These are phyloP conservation scores for Dendrocalamus latiflorus DNA, from an alignment of 202 grass and related monocot genomes.

Conservation along the genomic window DNA sequence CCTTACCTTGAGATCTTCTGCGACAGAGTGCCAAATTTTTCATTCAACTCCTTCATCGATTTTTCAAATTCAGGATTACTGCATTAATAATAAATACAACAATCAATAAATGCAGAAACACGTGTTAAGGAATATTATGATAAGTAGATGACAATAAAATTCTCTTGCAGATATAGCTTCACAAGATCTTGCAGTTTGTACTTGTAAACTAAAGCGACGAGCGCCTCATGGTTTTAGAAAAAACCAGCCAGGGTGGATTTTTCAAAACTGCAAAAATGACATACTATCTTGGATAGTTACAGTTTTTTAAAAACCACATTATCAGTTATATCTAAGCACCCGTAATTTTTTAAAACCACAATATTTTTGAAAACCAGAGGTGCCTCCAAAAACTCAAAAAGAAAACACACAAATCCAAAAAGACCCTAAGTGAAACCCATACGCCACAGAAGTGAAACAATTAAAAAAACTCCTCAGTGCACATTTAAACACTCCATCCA, in stretches of 20 bases:
- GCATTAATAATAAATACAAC: conserved; percentile 29
- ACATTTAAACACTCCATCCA: too few relatives aligned
- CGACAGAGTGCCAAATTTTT: conserved; percentile 83
- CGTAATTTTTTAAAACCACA: neutral
- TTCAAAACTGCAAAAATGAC: neutral
- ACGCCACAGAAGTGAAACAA: too few relatives aligned
- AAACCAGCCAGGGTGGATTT: neutral
- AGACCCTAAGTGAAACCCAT: too few relatives aligned
- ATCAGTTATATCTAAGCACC: neutral
- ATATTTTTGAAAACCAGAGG: neutral
- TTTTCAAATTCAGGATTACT: conserved; percentile 91
- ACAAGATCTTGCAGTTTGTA: neutral
- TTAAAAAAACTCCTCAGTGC: too few relatives aligned
- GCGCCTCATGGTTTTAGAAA: neutral
- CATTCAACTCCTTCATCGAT: conserved; percentile 73
- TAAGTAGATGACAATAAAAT: neutral
- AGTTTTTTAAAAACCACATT: neutral
- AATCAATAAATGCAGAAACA: conserved; percentile 12
- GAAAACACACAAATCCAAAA: too few relatives aligned
- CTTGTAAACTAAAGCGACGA: neutral
- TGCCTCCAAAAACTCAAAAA: too few relatives aligned
- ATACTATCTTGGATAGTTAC: neutral
- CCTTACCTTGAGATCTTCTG: conserved; percentile 93
- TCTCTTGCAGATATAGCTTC: neutral
- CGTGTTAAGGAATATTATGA: neutral